These are phyloP conservation scores for Ganoderma multipileum DNA, from an alignment of 1,284 basidiomycete species.

Conservation along the genomic window DNA sequence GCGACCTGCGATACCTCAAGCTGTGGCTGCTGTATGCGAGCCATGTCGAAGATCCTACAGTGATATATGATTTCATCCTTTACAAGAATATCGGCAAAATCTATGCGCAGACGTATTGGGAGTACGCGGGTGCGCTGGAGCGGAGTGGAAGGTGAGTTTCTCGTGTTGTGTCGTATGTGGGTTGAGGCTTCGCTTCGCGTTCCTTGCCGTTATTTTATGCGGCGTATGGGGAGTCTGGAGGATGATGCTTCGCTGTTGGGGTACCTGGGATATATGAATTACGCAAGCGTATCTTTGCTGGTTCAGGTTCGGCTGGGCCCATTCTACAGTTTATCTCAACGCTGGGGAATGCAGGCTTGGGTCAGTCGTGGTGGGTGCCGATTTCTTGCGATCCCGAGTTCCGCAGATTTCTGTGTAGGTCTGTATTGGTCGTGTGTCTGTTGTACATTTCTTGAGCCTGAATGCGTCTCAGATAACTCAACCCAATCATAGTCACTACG, in stretches of 20 bases:
- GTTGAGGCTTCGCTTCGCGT: not conserved
- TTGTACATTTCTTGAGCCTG: not conserved
- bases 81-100: conserved; percentile 87
- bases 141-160: conserved; percentile 35
- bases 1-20: conserved; percentile 87
- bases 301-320: not conserved
- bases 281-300: not conserved
- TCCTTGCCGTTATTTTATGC: not conserved
- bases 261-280: not conserved
- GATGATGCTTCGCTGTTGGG: not conserved
- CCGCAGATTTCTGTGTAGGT: not conserved
- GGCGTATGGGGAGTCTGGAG: not conserved
- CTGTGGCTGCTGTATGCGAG: conserved; percentile 92
- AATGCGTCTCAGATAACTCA: not conserved
- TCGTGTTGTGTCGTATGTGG: not conserved
- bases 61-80: conserved; percentile 86
- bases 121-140: conserved; percentile 62
- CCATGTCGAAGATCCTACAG: conserved; percentile 72
- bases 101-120: conserved; percentile 88
- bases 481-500: not conserved
- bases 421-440: not conserved
- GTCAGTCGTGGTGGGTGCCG: not conserved
- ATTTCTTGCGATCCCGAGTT: not conserved
- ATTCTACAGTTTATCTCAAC: not conserved
- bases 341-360: not conserved